A percentile compares a stretch with the other conserved stretches of the same genome.
Evolutionary conservation across 1,284 basidiomycete species (phyloP).

Genomic region (Takashimella tepidaria): DNA sequence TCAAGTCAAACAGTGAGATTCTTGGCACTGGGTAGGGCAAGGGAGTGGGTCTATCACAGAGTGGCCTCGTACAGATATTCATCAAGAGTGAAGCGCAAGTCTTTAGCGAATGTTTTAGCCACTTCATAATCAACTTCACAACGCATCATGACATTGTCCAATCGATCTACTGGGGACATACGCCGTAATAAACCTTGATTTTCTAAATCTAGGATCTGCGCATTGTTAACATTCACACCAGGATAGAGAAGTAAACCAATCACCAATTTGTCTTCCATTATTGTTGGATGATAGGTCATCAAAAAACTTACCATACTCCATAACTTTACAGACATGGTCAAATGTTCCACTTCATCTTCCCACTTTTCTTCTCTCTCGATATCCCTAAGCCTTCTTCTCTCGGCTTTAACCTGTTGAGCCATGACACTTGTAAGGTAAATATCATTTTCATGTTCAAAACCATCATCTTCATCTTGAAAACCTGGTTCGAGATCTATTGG

Average conservation of each 20-base stretch:
- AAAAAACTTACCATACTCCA: conserved; percentile 38
- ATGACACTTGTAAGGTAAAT: conserved; percentile 36
- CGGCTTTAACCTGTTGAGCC: conserved; percentile 26
- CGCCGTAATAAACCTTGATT: conserved; percentile 63
- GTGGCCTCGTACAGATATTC: conserved; percentile 66
- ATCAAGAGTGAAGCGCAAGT: conserved; percentile 60
- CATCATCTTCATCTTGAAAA: conserved; percentile 33
- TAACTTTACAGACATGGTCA: conserved; percentile 37
- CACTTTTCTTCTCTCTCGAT: conserved; percentile 52
- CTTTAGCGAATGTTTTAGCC: conserved; percentile 58
- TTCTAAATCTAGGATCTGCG: conserved; percentile 66
- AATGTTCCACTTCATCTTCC: conserved; percentile 41
- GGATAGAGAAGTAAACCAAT: too few relatives aligned
- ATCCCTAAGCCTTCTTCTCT: conserved; percentile 65
- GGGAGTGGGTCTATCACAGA: too few relatives aligned
- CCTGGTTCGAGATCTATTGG: conserved; percentile 34
- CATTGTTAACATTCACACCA: too few relatives aligned
- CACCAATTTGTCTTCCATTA: conserved; percentile 35
- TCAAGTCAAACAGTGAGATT: too few relatives aligned
- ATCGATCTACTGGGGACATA: conserved; percentile 52
- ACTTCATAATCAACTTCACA: conserved; percentile 67
- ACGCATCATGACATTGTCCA: conserved; percentile 67
- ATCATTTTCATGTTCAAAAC: conserved; percentile 12
- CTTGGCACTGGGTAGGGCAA: too few relatives aligned
- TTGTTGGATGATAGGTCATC: not conserved